phyloP scores from a whole-genome alignment of 768 basidiomycete genomes.

The Cubamyces lactineus region DNA sequence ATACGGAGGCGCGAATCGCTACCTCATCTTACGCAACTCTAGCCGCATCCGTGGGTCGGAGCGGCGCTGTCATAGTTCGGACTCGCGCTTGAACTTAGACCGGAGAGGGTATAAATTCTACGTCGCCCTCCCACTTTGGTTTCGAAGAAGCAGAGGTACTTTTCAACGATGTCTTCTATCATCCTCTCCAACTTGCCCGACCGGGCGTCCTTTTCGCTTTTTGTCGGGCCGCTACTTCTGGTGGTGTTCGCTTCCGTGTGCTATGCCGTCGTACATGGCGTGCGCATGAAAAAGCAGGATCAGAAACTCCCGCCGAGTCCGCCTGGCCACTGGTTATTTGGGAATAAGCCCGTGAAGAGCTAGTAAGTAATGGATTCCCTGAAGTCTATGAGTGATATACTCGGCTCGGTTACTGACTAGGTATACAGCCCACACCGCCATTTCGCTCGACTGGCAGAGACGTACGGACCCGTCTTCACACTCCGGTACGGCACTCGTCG shows the following conservation, averaged over 20 bases:
- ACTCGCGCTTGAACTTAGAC: no score
- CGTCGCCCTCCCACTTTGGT: neutral
- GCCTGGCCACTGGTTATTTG: constrained; percentile 28
- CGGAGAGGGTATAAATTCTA: neutral
- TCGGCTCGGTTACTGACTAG: no score
- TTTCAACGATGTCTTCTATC: neutral
- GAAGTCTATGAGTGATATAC: no score
- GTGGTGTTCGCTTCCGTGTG: neutral
- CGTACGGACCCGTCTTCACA: constrained; percentile 64
- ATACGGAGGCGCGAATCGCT: no score
- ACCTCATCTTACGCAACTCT: no score
- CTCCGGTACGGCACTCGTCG: constrained; percentile 51
- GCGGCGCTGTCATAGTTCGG: no score
- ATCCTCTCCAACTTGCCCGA: neutral
- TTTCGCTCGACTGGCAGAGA: constrained; percentile 55
- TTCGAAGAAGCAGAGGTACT: neutral
- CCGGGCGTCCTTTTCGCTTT: neutral
- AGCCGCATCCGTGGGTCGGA: no score
- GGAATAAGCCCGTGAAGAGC: constrained; percentile 12
- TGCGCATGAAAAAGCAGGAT: neutral
- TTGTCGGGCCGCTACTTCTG: neutral
- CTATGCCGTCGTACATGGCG: neutral
- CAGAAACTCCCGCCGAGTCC: constrained; percentile 25
- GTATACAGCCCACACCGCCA: constrained; percentile 6
- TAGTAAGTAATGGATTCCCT: constrained; percentile 6